Evolutionary conservation across 768 basidiomycete genomes (phyloP).

Genomic region (Mycena indigotica): DNA sequence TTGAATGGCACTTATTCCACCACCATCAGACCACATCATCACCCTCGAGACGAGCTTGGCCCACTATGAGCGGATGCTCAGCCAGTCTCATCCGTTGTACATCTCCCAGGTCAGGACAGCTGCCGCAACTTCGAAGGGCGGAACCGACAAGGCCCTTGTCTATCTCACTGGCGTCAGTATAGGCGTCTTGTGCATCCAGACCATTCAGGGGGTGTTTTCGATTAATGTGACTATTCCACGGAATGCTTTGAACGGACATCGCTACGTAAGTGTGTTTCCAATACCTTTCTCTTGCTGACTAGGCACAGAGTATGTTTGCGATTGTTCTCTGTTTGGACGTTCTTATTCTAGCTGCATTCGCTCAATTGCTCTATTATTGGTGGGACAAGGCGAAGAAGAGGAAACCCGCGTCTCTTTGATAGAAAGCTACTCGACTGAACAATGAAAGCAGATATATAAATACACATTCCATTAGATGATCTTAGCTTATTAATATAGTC

Average conservation of each 20-base stretch:
- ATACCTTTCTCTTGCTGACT: neutral
- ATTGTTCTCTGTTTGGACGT: conserved; percentile 25
- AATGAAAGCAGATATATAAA: neutral
- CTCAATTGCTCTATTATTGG: conserved; percentile 13
- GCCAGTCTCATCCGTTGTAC: conserved; percentile 86
- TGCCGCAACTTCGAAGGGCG: conserved; percentile 58
- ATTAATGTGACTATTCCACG: conserved; percentile 66
- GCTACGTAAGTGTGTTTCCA: conserved; percentile 13
- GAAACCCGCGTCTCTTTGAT: conserved; percentile 5
- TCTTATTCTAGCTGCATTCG: conserved; percentile 48
- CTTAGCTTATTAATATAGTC: neutral
- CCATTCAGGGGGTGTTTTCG: conserved; percentile 61
- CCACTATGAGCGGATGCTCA: conserved; percentile 87
- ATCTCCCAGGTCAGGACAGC: conserved; percentile 72
- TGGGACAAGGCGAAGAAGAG: conserved; percentile 18
- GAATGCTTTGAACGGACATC: conserved; percentile 39
- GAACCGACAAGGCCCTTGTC: conserved; percentile 67
- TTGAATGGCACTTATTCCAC: conserved; percentile 11
- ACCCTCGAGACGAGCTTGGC: conserved; percentile 81
- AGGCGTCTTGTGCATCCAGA: conserved; percentile 64
- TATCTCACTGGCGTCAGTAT: conserved; percentile 68
- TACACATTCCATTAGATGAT: neutral
- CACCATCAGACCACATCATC: conserved; percentile 77
- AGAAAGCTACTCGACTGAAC: neutral
- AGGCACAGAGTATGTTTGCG: neutral